These are phyloP conservation scores for Penicillium palitans DNA, from an alignment of 2,329 filamentous ascomycete genomes.

Conservation along the genomic window DNA sequence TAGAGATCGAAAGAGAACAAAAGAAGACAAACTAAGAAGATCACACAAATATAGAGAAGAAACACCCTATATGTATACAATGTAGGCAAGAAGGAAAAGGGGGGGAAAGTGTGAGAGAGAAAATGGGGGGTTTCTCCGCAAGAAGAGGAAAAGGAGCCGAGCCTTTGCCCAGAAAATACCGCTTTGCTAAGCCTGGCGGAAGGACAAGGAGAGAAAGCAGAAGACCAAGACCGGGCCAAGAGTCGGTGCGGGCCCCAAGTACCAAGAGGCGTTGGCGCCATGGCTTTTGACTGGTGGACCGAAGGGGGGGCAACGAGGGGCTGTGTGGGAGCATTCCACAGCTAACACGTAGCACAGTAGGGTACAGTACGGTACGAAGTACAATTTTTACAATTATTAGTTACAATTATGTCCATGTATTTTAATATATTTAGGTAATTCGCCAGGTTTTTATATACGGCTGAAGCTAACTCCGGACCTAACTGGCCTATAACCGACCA, in stretches of 20 bases:
- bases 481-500: not conserved
- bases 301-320: constrained; percentile 12
- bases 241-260: constrained; percentile 26
- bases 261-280: constrained; percentile 17
- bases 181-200: constrained; percentile 35
- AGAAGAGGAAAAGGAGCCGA: constrained; percentile 31
- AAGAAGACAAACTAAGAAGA: constrained; percentile 11
- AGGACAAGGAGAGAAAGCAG: constrained; percentile 30
- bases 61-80: constrained; percentile 2
- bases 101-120: constrained; percentile 4
- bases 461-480: not conserved
- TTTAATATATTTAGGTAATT: not conserved
- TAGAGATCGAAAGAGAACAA: constrained; percentile 19
- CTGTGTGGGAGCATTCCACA: constrained; percentile 20
- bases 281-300: constrained; percentile 20
- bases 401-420: not conserved
- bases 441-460: not conserved
- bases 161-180: constrained; percentile 40
- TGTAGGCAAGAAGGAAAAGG: constrained; percentile 10
- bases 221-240: constrained; percentile 40
- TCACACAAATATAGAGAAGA: constrained; percentile 2
- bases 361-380: constrained; percentile 1
- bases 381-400: not conserved
- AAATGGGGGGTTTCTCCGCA: constrained; percentile 12
- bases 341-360: constrained; percentile 12